Evolutionary conservation across 2,329 filamentous ascomycete genomes (phyloP).

Genomic region (Zarea fungicola): DNA sequence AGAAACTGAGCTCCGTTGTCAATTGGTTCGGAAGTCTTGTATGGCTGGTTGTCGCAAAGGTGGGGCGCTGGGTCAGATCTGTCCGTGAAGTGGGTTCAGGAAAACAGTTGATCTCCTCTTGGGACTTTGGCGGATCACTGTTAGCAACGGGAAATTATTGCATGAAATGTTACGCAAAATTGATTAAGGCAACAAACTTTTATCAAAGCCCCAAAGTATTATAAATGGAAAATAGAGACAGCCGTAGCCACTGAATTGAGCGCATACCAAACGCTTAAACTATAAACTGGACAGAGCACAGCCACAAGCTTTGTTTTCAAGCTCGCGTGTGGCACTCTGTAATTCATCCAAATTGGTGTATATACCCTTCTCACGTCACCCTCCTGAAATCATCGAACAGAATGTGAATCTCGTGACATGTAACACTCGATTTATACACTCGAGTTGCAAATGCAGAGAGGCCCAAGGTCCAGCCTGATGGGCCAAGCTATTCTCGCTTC

Average conservation of each 20-base stretch:
- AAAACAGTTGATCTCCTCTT: no score
- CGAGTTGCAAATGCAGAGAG: no score
- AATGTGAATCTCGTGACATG: conserved; percentile 1
- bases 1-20: not conserved
- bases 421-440: no score
- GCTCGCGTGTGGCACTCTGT: conserved; percentile 9
- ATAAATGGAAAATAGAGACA: not conserved
- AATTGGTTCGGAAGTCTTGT: not conserved
- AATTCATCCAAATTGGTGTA: conserved; percentile 12
- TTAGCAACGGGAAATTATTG: no score
- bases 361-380: conserved; percentile 2
- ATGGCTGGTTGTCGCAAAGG: conserved; percentile 4
- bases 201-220: not conserved
- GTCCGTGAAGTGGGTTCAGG: no score
- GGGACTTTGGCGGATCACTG: no score
- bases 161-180: not conserved
- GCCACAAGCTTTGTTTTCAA: conserved; percentile 4
- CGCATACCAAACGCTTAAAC: conserved; percentile 7
- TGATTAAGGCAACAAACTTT: no score
- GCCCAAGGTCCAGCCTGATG: conserved; percentile 12
- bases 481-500: conserved; percentile 2
- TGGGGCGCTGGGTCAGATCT: conserved; percentile 8
- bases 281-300: not conserved
- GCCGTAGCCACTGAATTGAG: not conserved
- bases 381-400: not conserved